A percentile compares a stretch with the other conserved stretches of the same genome.
Evolutionary conservation across 805 yeast genomes (phyloP).

Genomic region (Candida hispaniensis): DNA sequence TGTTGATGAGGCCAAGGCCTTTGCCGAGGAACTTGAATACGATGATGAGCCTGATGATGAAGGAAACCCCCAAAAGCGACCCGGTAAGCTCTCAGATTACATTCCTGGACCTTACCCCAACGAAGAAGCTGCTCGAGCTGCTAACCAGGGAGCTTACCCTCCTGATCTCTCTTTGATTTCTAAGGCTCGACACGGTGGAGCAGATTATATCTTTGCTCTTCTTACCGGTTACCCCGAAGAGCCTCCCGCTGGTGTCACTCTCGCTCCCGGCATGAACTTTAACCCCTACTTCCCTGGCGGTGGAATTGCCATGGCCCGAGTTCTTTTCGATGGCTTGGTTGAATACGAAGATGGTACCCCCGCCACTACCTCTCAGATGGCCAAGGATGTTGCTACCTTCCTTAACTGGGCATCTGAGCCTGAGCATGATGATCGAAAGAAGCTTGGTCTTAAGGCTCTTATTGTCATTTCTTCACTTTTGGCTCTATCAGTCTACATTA

Average conservation of each 20-base stretch:
- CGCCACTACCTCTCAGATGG: slow-evolving; percentile 98
- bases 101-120: slow-evolving; percentile 93
- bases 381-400: slow-evolving; percentile 93
- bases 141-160: slow-evolving; percentile 97
- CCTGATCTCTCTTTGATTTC: slow-evolving; percentile 95
- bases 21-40: slow-evolving; percentile 95
- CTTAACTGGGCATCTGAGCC: slow-evolving; percentile 98
- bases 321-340: slow-evolving; percentile 90
- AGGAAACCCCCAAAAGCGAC: slow-evolving; percentile 96
- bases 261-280: slow-evolving; percentile 93
- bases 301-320: slow-evolving; percentile 98
- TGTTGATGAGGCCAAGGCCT: slow-evolving; percentile 74
- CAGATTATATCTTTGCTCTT: slow-evolving; percentile 87
- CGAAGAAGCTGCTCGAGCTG: slow-evolving; percentile 99
- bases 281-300: slow-evolving; percentile 99
- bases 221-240: slow-evolving; percentile 99
- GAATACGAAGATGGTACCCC: slow-evolving; percentile 99
- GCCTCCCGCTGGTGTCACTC: slow-evolving; percentile 90
- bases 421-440: slow-evolving; percentile 97
- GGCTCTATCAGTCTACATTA: slow-evolving; percentile 78
- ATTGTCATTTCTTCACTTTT: slow-evolving; percentile 67
- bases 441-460: slow-evolving; percentile 87
- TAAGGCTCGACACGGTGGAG: slow-evolving; percentile 98
- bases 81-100: slow-evolving; percentile 94
- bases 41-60: slow-evolving; percentile 94